phyloP scores from a whole-genome alignment of 768 basidiomycete species.

The Lactifluus rugatus region DNA sequence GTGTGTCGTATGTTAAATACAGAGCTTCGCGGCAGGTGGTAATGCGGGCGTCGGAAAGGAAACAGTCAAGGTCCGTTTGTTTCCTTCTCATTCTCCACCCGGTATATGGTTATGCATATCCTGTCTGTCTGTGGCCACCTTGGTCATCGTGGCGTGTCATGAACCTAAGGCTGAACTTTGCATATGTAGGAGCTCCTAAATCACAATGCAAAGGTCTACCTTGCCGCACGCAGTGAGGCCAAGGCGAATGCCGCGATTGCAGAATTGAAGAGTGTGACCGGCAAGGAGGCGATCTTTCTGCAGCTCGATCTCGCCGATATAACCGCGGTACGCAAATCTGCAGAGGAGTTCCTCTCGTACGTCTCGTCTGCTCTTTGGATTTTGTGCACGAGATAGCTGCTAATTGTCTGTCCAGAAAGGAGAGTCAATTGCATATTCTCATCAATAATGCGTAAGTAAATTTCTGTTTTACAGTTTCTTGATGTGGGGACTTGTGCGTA shows the following conservation, averaged over 20 bases:
- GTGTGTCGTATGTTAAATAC: neutral
- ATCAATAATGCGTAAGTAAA: constrained; percentile 43
- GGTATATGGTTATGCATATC: too few species aligned
- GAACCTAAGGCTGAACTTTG: neutral
- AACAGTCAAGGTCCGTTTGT: constrained; percentile 38
- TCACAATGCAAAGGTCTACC: constrained; percentile 59
- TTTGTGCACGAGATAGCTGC: too few species aligned
- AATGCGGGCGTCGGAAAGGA: constrained; percentile 49
- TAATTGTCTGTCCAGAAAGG: constrained; percentile 27
- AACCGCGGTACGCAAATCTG: constrained; percentile 29
- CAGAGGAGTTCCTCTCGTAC: constrained; percentile 32
- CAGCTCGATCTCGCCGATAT: constrained; percentile 37
- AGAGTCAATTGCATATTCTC: constrained; percentile 37
- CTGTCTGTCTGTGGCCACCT: too few species aligned
- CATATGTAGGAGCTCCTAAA: constrained; percentile 37
- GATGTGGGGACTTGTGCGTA: too few species aligned
- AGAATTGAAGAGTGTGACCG: constrained; percentile 38
- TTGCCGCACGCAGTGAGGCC: constrained; percentile 38
- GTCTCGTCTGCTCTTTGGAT: constrained; percentile 19
- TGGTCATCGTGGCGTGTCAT: neutral
- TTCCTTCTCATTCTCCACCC: too few species aligned
- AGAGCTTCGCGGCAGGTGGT: constrained; percentile 21
- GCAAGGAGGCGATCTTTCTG: constrained; percentile 35
- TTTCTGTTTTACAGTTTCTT: too few species aligned
- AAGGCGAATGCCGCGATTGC: constrained; percentile 43